These are phyloP conservation scores for Delonix regia DNA, from an alignment of 306 rosid genomes.

Conservation along the genomic window DNA sequence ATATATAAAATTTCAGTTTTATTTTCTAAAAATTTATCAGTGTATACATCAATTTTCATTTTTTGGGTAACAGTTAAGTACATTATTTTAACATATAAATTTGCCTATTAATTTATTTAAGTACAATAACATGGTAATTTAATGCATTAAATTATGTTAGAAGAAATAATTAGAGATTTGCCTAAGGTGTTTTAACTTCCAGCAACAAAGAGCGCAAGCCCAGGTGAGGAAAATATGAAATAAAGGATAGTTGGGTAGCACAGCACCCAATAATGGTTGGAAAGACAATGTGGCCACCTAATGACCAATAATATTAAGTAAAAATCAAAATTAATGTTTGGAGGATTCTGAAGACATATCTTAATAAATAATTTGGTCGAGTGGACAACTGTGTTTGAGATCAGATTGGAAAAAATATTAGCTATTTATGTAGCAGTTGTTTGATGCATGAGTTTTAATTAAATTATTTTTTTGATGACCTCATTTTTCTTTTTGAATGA, in stretches of 20 bases:
- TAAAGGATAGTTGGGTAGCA: background rate
- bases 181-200: background rate
- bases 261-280: background rate
- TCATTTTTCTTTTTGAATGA: too few relatives aligned
- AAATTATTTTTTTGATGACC: too few relatives aligned
- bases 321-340: background rate
- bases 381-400: background rate
- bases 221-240: background rate
- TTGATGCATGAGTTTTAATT: too few relatives aligned
- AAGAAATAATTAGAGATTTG: background rate
- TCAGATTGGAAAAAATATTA: background rate
- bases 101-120: too few relatives aligned
- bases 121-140: background rate
- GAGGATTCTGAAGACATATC: background rate
- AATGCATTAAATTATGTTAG: background rate
- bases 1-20: too few relatives aligned
- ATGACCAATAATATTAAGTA: constrained; percentile 6
- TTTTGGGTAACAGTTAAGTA: too few relatives aligned
- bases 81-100: too few relatives aligned
- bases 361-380: background rate
- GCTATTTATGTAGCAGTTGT: too few relatives aligned
- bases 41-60: too few relatives aligned
- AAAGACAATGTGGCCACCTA: background rate
- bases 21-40: too few relatives aligned
- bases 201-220: background rate